Base-by-base conservation (phyloP, 1,284 basidiomycete species). In the Malassezia yamatoensis region DNA sequence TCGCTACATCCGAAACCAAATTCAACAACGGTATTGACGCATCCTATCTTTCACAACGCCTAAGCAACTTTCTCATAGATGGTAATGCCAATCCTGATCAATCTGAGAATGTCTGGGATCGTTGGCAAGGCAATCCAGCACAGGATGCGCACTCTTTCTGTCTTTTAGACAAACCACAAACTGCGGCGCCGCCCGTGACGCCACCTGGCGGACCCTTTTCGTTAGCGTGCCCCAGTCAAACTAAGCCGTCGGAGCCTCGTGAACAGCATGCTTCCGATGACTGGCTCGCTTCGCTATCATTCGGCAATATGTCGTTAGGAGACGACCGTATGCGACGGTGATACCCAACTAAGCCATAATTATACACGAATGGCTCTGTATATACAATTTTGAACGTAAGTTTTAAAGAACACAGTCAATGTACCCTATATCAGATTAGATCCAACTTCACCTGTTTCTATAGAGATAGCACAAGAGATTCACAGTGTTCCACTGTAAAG, bases 131-230 rank as follows among this genome's bases (percentile, higher is more conserved):
- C 35, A 15, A 21, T 5, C 21, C 32, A 5, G 18, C 40, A 1
- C 38, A 50, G 12, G 43, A 51, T 4, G 32, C 37, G 20, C 9
- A 20, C 8, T 35, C 49, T 8, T 21, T 24, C 10, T 16, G 32
- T 7, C 6, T 56, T 8, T 20, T 56, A 8, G 54, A 56, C 35
- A 56, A 56, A n/a, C 54, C 54, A 5, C 48, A 56, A 32, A 56
- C 54, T 10, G 54, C 54, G 8, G 45, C 54, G 4, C 54, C 54
- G 6, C 54, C 54, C 3, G 49, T 33, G n/a, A 51, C 54, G 11
- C 54, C 54, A 16, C 47, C 47, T 16, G 37, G 13, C 33, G 34
- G 16, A 10, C 15, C 5, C 12, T 5, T 3, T 6, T 13, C 6
- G 5, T n/a, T 11, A 5, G 21, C 5, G 21, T 13, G 6, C 41